A percentile compares a stretch with the other conserved stretches of the same genome.
Evolutionary conservation across 306 rosid species (phyloP).

Genomic region (Echinosophora koreensis): DNA sequence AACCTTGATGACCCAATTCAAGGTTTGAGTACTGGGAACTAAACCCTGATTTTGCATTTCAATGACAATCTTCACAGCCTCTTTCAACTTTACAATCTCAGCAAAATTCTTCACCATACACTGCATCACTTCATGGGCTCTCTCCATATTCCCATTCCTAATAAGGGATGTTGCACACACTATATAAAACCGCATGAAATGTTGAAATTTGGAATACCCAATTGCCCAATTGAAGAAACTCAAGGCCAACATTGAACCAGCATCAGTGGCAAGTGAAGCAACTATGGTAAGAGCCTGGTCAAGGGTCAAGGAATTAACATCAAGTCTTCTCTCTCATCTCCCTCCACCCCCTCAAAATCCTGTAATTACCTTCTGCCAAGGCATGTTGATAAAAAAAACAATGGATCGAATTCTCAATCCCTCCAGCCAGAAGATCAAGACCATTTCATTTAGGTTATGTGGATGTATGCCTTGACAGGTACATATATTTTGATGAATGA

Average conservation of each 20-base stretch:
- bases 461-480: too few relatives aligned
- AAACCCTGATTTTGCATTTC: slow-evolving; percentile 87
- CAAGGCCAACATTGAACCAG: slow-evolving; percentile 80
- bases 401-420: too few relatives aligned
- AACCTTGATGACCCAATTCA: slow-evolving; percentile 61
- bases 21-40: slow-evolving; percentile 54
- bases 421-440: too few relatives aligned
- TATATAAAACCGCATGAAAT: slow-evolving; percentile 76
- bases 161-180: slow-evolving; percentile 67
- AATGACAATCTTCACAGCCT: slow-evolving; percentile 76
- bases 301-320: slow-evolving; percentile 62
- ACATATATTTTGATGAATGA: too few relatives aligned
- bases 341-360: too few relatives aligned
- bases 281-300: slow-evolving; percentile 74
- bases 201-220: slow-evolving; percentile 65
- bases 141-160: slow-evolving; percentile 64
- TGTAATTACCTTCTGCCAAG: too few relatives aligned
- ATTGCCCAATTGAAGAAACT: slow-evolving; percentile 83
- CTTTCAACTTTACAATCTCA: slow-evolving; percentile 78
- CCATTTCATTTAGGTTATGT: too few relatives aligned
- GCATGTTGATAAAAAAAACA: too few relatives aligned
- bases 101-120: slow-evolving; percentile 71
- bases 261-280: slow-evolving; percentile 75
- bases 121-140: slow-evolving; percentile 74
- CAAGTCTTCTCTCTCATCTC: too few relatives aligned